phyloP scores from a whole-genome alignment of 2,329 filamentous ascomycete species.

The Myriosclerotinia scirpicola region DNA sequence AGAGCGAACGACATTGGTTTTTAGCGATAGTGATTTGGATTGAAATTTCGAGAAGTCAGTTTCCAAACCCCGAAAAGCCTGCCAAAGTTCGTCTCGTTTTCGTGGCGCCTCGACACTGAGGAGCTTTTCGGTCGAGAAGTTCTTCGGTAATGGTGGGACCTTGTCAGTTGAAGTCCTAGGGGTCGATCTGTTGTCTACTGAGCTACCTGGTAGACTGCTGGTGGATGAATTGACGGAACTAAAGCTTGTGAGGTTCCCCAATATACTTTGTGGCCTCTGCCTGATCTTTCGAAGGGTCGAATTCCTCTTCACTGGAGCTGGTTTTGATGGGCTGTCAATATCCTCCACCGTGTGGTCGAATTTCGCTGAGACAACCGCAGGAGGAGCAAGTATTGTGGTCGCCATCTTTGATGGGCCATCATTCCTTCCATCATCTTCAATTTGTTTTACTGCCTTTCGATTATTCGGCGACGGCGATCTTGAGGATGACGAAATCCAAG shows the following conservation, averaged over 20 bases:
- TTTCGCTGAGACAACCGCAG: slow-evolving; percentile 30
- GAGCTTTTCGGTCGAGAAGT: slow-evolving; percentile 42
- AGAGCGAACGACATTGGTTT: slow-evolving; percentile 66
- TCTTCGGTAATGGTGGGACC: slow-evolving; percentile 48
- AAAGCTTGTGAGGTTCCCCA: slow-evolving; percentile 38
- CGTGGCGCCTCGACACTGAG: slow-evolving; percentile 42
- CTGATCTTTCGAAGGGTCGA: slow-evolving; percentile 36
- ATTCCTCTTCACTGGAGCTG: slow-evolving; percentile 23
- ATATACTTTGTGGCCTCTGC: slow-evolving; percentile 36
- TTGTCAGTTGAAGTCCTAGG: slow-evolving; percentile 47
- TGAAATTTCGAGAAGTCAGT: slow-evolving; percentile 69
- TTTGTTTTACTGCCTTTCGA: slow-evolving; percentile 28
- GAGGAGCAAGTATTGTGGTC: slow-evolving; percentile 27
- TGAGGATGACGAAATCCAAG: slow-evolving; percentile 48
- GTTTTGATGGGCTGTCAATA: slow-evolving; percentile 31
- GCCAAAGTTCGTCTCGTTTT: slow-evolving; percentile 70
- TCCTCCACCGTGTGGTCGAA: slow-evolving; percentile 30
- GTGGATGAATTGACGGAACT: slow-evolving; percentile 40
- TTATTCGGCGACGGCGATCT: slow-evolving; percentile 49
- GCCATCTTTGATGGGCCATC: slow-evolving; percentile 29
- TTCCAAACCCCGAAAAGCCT: slow-evolving; percentile 65
- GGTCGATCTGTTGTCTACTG: slow-evolving; percentile 48
- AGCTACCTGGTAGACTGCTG: slow-evolving; percentile 44
- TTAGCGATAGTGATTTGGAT: slow-evolving; percentile 65
- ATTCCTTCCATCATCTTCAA: slow-evolving; percentile 28